phyloP scores from a whole-genome alignment of 176 grass and related monocot genomes.

The Phyllostachys edulis region DNA sequence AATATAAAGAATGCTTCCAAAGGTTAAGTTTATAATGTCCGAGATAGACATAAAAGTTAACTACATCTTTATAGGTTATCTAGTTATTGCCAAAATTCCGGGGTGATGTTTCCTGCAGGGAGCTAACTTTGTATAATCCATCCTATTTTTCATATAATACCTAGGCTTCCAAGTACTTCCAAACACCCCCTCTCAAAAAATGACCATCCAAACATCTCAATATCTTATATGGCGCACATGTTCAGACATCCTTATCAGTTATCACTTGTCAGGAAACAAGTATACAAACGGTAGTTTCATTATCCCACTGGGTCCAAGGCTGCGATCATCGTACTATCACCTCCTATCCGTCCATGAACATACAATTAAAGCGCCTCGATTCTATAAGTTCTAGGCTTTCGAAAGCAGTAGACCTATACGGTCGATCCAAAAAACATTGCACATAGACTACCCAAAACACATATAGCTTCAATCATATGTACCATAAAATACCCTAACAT shows the following conservation, averaged over 20 bases:
- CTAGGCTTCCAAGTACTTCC: not conserved
- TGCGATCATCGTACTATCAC: not conserved
- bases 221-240: not conserved
- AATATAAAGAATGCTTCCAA: not conserved
- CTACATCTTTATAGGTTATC: not conserved
- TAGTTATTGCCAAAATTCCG: not conserved
- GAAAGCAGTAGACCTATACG: not conserved
- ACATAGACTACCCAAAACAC: not conserved
- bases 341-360: not conserved
- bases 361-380: not conserved
- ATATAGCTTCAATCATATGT: not conserved
- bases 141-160: not conserved
- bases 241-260: not conserved
- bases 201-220: not conserved
- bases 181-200: not conserved
- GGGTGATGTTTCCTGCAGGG: not conserved
- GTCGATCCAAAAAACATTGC: slow-evolving; percentile 8
- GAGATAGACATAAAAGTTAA: not conserved
- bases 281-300: not conserved
- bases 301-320: not conserved
- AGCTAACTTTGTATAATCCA: not conserved
- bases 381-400: not conserved
- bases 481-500: slow-evolving; percentile 14
- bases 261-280: not conserved
- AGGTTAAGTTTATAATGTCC: not conserved